Conservation (phyloP, 768 basidiomycete species). For the Gloeopeniophorella convolvens region DNA sequence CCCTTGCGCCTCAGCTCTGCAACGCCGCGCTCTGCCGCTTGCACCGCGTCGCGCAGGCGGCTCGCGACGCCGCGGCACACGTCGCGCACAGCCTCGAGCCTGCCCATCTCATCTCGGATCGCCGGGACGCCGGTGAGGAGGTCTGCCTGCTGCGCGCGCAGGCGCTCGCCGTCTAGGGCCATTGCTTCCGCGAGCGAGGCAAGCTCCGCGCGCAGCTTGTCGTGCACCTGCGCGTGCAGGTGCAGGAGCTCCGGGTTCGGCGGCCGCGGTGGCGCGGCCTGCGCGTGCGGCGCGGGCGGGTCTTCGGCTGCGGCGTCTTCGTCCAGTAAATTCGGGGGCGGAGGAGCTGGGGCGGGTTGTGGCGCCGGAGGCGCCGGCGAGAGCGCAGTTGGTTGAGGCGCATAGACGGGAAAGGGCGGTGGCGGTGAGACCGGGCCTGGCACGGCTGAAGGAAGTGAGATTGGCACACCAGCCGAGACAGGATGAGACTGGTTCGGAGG, state of each 20-base stretch:
- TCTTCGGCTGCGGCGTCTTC: slow-evolving; percentile 38
- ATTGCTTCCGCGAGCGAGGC: slow-evolving; percentile 61
- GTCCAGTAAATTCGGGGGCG: slow-evolving; percentile 58
- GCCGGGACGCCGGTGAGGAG: slow-evolving; percentile 88
- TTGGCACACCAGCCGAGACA: slow-evolving; percentile 16
- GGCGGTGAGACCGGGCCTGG: slow-evolving; percentile 1
- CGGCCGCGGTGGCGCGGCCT: slow-evolving; percentile 64
- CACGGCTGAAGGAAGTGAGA: slow-evolving; percentile 1
- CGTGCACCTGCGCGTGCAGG: slow-evolving; percentile 71
- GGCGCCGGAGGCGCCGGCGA: slow-evolving; percentile 8
- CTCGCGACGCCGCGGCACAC: slow-evolving; percentile 79
- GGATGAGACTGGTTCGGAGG: slow-evolving; percentile 27
- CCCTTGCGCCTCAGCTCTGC: slow-evolving; percentile 74
- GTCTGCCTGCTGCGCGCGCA: slow-evolving; percentile 78
- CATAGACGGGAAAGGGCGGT: slow-evolving; percentile 9
- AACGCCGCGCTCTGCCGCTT: slow-evolving; percentile 65
- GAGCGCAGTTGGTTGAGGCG: slow-evolving; percentile 16
- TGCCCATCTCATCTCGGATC: slow-evolving; percentile 92
- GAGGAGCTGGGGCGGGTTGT: slow-evolving; percentile 16
- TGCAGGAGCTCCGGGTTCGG: slow-evolving; percentile 85
- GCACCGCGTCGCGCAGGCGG: slow-evolving; percentile 57
- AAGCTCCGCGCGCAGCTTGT: slow-evolving; percentile 66
- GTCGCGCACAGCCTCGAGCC: slow-evolving; percentile 86
- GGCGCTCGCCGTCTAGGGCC: slow-evolving; percentile 59
- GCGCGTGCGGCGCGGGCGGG: slow-evolving; percentile 25